Evolutionary conservation across 345 rosid species (phyloP).

Genomic region (Salix dunnii): DNA sequence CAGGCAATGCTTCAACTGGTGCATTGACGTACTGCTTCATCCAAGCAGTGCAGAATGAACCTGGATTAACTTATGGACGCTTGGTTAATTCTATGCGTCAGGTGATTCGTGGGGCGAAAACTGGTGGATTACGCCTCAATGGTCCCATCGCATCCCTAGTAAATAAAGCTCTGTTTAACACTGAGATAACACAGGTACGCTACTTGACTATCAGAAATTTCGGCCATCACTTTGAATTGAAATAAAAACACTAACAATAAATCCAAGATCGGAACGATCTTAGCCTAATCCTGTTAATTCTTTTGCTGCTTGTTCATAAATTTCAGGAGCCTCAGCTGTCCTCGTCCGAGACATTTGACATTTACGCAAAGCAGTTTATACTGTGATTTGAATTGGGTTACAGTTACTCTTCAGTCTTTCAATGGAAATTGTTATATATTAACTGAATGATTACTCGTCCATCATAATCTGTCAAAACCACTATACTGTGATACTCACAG

Average conservation of each 20-base stretch:
- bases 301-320: neutral
- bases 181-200: constrained; percentile 33
- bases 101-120: constrained; percentile 43
- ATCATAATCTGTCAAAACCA: too few species aligned
- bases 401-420: neutral
- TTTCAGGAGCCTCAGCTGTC: constrained; percentile 73
- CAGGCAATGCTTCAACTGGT: constrained; percentile 50
- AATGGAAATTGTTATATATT: too few species aligned
- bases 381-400: constrained; percentile 22
- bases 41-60: constrained; percentile 58
- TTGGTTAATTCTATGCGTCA: constrained; percentile 52
- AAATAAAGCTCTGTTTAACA: constrained; percentile 20
- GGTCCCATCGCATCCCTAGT: constrained; percentile 37
- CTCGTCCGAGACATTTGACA: constrained; percentile 52
- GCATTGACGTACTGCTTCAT: constrained; percentile 80
- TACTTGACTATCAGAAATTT: neutral
- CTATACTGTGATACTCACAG: too few species aligned
- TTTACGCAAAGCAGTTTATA: constrained; percentile 44
- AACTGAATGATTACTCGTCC: too few species aligned
- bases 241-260: neutral
- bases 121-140: constrained; percentile 31
- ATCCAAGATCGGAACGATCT: neutral
- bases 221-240: neutral
- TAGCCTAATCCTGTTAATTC: neutral
- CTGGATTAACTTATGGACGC: constrained; percentile 55